phyloP scores from a whole-genome alignment of 768 basidiomycete species.

The Auricularia heimuer region DNA sequence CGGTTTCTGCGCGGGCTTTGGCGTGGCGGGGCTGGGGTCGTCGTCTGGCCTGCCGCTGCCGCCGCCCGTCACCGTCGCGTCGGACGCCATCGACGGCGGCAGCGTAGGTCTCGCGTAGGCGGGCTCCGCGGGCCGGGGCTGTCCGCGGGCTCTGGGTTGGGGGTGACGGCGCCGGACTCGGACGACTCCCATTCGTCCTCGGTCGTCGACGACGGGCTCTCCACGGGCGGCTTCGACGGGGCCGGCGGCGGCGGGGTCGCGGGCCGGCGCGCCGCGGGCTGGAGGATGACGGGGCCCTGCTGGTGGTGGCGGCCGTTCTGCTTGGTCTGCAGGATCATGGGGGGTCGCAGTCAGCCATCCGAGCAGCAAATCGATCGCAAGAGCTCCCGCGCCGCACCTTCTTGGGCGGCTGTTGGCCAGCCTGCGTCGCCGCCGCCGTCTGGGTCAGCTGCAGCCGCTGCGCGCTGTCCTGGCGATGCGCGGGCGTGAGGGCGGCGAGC shows the following conservation, averaged over 20 bases:
- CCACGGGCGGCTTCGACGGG: background rate
- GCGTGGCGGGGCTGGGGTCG: slow-evolving; percentile 5
- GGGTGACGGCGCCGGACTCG: slow-evolving; percentile 66
- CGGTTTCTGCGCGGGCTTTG: background rate
- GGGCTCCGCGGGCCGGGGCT: slow-evolving; percentile 27
- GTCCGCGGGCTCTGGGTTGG: slow-evolving; percentile 31
- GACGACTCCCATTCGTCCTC: slow-evolving; percentile 74
- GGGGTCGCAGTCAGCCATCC: background rate
- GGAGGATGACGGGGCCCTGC: slow-evolving; percentile 1
- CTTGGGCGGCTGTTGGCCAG: background rate
- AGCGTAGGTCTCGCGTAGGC: slow-evolving; percentile 14
- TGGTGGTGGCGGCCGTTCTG: slow-evolving; percentile 2
- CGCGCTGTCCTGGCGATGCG: background rate
- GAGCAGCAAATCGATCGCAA: background rate
- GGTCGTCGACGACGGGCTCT: slow-evolving; percentile 21
- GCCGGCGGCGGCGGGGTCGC: slow-evolving; percentile 4
- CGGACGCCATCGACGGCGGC: slow-evolving; percentile 15
- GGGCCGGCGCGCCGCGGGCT: slow-evolving; percentile 1
- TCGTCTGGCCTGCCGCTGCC: background rate
- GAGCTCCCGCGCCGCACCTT: background rate
- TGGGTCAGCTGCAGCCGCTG: background rate
- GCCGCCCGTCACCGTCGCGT: slow-evolving; percentile 22
- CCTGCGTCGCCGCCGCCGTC: background rate
- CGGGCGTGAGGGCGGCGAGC: background rate
- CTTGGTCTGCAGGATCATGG: background rate